Conservation (phyloP, 305 asterid species). For the Plantago coronopus region DNA sequence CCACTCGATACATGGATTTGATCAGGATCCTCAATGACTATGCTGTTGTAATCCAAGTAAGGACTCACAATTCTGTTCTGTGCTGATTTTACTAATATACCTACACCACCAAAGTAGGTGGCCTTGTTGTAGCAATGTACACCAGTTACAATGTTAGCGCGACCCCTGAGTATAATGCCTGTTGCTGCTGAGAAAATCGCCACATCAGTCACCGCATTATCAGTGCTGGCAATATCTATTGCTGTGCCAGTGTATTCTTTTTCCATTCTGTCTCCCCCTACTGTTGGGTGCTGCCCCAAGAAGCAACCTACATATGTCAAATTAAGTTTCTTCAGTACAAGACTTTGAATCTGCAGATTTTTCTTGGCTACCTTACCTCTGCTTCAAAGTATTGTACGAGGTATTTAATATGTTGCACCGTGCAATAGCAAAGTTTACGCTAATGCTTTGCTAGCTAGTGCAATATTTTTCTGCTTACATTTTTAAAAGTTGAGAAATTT, state of each 20-base stretch:
- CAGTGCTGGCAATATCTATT: conserved; percentile 54
- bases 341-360: too few relatives aligned
- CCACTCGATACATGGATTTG: conserved; percentile 42
- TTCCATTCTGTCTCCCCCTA: conserved; percentile 49
- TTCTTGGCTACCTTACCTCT: too few relatives aligned
- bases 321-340: not conserved
- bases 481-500: too few relatives aligned
- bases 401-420: not conserved
- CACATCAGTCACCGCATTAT: conserved; percentile 50
- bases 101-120: conserved; percentile 45
- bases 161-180: conserved; percentile 43
- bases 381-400: too few relatives aligned
- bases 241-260: conserved; percentile 38
- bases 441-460: too few relatives aligned
- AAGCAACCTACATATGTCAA: conserved; percentile 25
- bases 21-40: conserved; percentile 54
- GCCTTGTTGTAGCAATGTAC: conserved; percentile 70
- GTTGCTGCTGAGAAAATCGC: conserved; percentile 50
- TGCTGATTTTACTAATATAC: conserved; percentile 44
- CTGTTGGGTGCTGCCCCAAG: conserved; percentile 56
- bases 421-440: too few relatives aligned
- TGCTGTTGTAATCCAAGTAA: conserved; percentile 49
- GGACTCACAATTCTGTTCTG: conserved; percentile 43
- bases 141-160: conserved; percentile 49
- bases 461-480: too few relatives aligned